A percentile compares a stretch with the other conserved stretches of the same genome.
phyloP scores from a whole-genome alignment of 345 rosid species.

The Lumnitzera littorea region DNA sequence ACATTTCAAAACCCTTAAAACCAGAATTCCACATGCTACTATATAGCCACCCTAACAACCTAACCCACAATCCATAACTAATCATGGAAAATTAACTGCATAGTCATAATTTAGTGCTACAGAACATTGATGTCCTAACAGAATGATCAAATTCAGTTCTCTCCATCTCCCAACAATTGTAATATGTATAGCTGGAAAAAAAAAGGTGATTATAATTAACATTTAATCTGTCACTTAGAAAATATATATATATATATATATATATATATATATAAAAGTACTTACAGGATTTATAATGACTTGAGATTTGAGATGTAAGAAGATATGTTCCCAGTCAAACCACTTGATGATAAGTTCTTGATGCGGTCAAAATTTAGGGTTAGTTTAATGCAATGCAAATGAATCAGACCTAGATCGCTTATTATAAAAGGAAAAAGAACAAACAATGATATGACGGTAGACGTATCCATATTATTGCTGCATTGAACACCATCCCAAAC shows the following conservation, averaged over 20 bases:
- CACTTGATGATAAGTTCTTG: slow-evolving; percentile 25
- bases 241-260: background rate
- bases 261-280: too few relatives aligned
- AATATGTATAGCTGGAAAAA: too few relatives aligned
- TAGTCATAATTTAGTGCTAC: too few relatives aligned
- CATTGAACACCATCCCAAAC: slow-evolving; percentile 28
- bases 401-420: background rate
- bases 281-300: slow-evolving; percentile 21
- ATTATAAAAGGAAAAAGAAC: background rate
- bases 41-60: too few relatives aligned
- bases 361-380: background rate
- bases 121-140: too few relatives aligned
- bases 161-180: too few relatives aligned
- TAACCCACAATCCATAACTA: too few relatives aligned
- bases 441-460: slow-evolving; percentile 23
- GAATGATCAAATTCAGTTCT: too few relatives aligned
- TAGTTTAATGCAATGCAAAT: background rate
- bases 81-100: too few relatives aligned
- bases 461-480: slow-evolving; percentile 13
- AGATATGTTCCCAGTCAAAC: slow-evolving; percentile 23
- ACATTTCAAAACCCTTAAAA: too few relatives aligned
- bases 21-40: too few relatives aligned
- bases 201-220: too few relatives aligned
- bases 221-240: background rate
- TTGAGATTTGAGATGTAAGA: slow-evolving; percentile 17